Conservation (phyloP, 1,284 basidiomycete genomes). For the Leccinum pachyderme region DNA sequence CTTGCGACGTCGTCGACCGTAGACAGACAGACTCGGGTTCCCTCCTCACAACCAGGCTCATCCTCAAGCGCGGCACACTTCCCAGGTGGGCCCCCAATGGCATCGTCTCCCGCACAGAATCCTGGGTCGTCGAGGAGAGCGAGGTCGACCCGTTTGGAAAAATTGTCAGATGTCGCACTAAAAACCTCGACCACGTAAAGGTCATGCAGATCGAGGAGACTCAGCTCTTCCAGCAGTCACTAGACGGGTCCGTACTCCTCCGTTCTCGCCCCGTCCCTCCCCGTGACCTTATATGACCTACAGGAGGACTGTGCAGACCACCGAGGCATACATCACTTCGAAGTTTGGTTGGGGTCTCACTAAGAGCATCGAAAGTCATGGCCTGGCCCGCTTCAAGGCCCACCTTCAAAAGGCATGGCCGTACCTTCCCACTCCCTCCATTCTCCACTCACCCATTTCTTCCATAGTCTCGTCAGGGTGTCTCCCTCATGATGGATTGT, state of each 20-base stretch:
- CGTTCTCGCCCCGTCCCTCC: slow-evolving; percentile 1
- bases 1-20: slow-evolving; percentile 92
- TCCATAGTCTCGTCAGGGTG: slow-evolving; percentile 74
- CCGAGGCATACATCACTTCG: slow-evolving; percentile 74
- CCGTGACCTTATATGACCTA: slow-evolving; percentile 8
- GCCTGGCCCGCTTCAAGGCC: slow-evolving; percentile 71
- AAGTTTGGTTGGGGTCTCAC: slow-evolving; percentile 82
- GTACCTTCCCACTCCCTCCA: slow-evolving; percentile 3
- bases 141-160: slow-evolving; percentile 80
- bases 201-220: slow-evolving; percentile 79
- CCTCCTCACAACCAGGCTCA: slow-evolving; percentile 86
- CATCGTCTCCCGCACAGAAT: slow-evolving; percentile 72
- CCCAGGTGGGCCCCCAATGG: slow-evolving; percentile 90
- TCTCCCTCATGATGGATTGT: slow-evolving; percentile 69
- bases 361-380: slow-evolving; percentile 76
- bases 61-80: slow-evolving; percentile 87
- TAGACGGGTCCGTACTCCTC: slow-evolving; percentile 54
- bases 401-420: slow-evolving; percentile 68
- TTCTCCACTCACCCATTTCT: slow-evolving; percentile 17
- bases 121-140: slow-evolving; percentile 89
- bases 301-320: slow-evolving; percentile 73
- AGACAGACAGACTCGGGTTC: slow-evolving; percentile 68
- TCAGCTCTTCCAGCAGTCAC: slow-evolving; percentile 58
- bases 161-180: slow-evolving; percentile 67
- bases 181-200: slow-evolving; percentile 83